Conservation (phyloP, 148 eudicot species). For the Agrostemma githago region DNA sequence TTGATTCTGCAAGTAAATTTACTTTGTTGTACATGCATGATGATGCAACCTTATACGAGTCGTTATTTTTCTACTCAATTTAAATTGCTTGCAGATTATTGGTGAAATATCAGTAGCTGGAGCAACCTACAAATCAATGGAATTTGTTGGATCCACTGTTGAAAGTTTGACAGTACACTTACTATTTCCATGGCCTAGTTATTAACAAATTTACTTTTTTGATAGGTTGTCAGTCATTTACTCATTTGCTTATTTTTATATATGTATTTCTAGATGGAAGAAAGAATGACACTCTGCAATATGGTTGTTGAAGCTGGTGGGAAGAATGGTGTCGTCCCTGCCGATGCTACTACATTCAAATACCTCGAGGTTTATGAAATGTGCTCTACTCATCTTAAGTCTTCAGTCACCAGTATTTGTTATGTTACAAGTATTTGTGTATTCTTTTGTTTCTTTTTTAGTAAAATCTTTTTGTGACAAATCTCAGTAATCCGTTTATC, state of each 20-base stretch:
- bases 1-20: slow-evolving; percentile 77
- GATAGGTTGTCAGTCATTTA: too few species aligned
- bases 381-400: slow-evolving; percentile 12
- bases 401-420: too few species aligned
- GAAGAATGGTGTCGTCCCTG: slow-evolving; percentile 91
- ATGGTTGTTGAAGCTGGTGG: slow-evolving; percentile 99
- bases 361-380: slow-evolving; percentile 65
- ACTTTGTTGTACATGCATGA: neutral
- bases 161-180: slow-evolving; percentile 57
- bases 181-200: neutral
- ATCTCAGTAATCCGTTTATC: too few species aligned
- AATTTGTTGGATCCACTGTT: slow-evolving; percentile 87
- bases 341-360: slow-evolving; percentile 78
- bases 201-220: neutral
- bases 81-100: slow-evolving; percentile 56
- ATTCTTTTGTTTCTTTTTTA: neutral
- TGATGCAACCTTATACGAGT: neutral
- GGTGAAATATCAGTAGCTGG: slow-evolving; percentile 98
- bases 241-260: neutral
- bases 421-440: neutral
- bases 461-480: neutral
- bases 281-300: slow-evolving; percentile 98
- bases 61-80: neutral
- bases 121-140: slow-evolving; percentile 97
- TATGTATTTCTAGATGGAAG: slow-evolving; percentile 72